Conservation (phyloP, 2,329 filamentous ascomycete species). For the Nakataea oryzae region DNA sequence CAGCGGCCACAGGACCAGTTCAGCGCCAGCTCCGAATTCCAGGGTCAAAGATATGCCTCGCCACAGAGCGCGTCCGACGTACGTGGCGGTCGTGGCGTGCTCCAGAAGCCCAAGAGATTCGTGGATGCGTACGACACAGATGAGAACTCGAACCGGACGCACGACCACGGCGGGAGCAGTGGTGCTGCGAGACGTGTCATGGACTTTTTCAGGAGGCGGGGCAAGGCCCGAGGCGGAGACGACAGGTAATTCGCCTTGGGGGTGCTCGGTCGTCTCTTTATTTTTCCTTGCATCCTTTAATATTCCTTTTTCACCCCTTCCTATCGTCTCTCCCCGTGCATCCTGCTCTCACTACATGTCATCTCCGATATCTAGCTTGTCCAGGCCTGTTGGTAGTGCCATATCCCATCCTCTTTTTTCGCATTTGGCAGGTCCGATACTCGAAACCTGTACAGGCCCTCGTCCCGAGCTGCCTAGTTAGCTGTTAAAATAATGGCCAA, state of each 20-base stretch:
- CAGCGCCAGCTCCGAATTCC: not conserved
- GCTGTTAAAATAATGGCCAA: not conserved
- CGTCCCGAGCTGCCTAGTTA: not conserved
- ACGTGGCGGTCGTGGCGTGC: slow-evolving; percentile 26
- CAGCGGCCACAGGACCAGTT: slow-evolving; percentile 27
- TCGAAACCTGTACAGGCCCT: not conserved
- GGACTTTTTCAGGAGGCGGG: slow-evolving; percentile 92
- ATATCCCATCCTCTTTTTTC: not conserved
- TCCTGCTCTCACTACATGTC: not conserved
- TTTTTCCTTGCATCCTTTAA: not conserved
- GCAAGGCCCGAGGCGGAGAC: slow-evolving; percentile 59
- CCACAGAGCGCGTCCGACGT: not conserved
- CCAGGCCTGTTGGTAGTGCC: not conserved
- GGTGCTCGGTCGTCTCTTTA: not conserved
- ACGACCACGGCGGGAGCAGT: slow-evolving; percentile 68
- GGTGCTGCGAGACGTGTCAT: slow-evolving; percentile 87
- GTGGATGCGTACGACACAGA: slow-evolving; percentile 80
- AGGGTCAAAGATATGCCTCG: not conserved
- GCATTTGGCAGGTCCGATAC: not conserved
- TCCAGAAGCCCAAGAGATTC: slow-evolving; percentile 84
- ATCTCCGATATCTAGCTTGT: not conserved
- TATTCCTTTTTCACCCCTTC: not conserved
- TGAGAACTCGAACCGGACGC: slow-evolving; percentile 36
- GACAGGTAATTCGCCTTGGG: slow-evolving; percentile 30
- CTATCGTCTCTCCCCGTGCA: not conserved